Base-by-base conservation (phyloP, 495 filamentous ascomycete species). In the Penicillium flavigenum region DNA sequence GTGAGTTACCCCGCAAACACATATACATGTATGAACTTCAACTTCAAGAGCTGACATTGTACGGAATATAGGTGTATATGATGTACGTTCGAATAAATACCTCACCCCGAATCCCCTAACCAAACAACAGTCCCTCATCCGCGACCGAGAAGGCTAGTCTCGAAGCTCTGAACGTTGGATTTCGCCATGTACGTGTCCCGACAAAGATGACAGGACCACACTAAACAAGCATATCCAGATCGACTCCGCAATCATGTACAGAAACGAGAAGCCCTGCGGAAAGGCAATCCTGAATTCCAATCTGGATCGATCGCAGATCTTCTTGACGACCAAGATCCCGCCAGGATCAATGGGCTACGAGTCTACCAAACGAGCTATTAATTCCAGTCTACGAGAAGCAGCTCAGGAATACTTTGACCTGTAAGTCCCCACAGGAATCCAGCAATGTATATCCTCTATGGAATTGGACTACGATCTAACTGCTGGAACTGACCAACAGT, bases 131-230 rank as follows among this genome's bases (percentile, higher is more conserved):
- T 38, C 80, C 83, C 11, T 68, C 81, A 27, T 67, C 73, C 47
- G 66, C 70, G 16, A 81, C 81, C 36, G 82, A 85, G 72, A 72
- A 76, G 49, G 76, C 82, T 27, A 70, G 81, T n/a, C 58, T 72
- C 2, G 82, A 91, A 60, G 84, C 90, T 1, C 70, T 95, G 50
- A 77, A 83, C 52, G 65, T 68, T 12, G 90, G 90, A 36, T 94
- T 91, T 58, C 85, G 87, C 45, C 74, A 75, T 72, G 74, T 76
- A 68, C 16, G 67, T 57, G 67, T 56, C 27, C 29, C 5, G 5
- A 10, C 2, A 32, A 38, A 12, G 29, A 42, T 11, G 1, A 29
- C 36, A 45, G 8, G n/a, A 10, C 20, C 19, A 53, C 17, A 8
- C 38, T 20, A 34, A 42, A 14, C 19, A 50, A 48, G 7, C 38